These are phyloP conservation scores for Pyronema omphalodes DNA, from an alignment of 495 filamentous ascomycete genomes.

Conservation along the genomic window DNA sequence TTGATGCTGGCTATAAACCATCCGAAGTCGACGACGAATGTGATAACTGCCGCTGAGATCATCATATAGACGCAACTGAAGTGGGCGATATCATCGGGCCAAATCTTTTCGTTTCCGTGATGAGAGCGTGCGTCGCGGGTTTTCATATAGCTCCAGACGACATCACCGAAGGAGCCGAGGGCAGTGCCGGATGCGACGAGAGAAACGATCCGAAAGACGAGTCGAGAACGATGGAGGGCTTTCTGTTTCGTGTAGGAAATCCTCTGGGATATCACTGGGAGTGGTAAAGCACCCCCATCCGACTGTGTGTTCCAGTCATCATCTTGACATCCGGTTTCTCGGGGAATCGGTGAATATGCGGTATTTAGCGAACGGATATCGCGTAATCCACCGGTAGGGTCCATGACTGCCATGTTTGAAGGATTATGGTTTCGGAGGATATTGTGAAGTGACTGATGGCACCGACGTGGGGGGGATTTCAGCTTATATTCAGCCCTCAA, in stretches of 20 bases:
- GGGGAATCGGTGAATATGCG: too few relatives aligned
- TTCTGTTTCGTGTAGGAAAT: neutral
- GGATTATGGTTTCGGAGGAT: neutral
- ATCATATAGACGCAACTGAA: neutral
- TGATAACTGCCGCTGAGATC: neutral
- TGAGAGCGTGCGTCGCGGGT: neutral
- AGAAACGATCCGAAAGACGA: neutral
- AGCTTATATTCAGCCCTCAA: too few relatives aligned
- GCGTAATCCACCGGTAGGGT: neutral
- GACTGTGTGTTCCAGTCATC: too few relatives aligned
- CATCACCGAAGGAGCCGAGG: neutral
- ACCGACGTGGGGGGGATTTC: too few relatives aligned
- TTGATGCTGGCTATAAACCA: neutral
- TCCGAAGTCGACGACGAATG: neutral
- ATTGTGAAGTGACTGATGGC: neutral
- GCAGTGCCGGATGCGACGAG: neutral
- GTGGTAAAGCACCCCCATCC: neutral
- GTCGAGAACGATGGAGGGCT: neutral
- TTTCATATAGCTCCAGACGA: neutral
- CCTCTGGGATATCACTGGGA: neutral
- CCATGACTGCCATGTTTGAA: constrained; percentile 1
- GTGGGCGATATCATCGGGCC: neutral
- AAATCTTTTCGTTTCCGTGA: neutral
- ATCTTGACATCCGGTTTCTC: too few relatives aligned
- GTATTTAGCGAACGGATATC: neutral